A percentile compares a stretch with the other conserved stretches of the same genome.
Conservation (phyloP, 495 filamentous ascomycete genomes). For the Immersiella caudata region DNA sequence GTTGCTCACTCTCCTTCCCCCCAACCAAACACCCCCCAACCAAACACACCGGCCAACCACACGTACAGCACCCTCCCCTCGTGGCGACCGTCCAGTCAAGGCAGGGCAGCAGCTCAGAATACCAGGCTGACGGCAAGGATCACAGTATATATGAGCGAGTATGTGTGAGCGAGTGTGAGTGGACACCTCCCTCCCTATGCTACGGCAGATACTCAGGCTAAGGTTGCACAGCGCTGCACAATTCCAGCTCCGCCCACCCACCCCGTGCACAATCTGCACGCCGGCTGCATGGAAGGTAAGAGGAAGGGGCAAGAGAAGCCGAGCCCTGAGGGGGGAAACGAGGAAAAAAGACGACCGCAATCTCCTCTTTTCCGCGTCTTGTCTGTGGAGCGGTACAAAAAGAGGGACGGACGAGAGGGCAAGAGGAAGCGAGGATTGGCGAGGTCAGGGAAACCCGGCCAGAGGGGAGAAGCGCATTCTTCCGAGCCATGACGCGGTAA, state of each 20-base stretch:
- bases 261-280: not conserved
- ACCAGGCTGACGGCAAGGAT: not conserved
- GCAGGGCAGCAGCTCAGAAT: not conserved
- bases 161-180: not conserved
- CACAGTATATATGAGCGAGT: not conserved
- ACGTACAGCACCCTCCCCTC: not conserved
- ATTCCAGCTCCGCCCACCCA: not conserved
- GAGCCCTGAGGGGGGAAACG: not conserved
- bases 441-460: not conserved
- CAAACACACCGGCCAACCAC: not conserved
- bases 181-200: not conserved
- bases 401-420: slow-evolving; percentile 1
- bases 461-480: not conserved
- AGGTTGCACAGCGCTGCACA: slow-evolving; percentile 7
- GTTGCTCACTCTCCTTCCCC: not conserved
- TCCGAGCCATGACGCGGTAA: not conserved
- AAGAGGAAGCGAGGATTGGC: slow-evolving; percentile 9
- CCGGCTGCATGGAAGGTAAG: slow-evolving; percentile 8
- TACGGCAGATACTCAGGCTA: not conserved
- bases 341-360: not conserved
- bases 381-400: not conserved
- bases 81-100: not conserved
- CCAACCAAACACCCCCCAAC: not conserved
- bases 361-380: not conserved
- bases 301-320: slow-evolving; percentile 11